These are phyloP conservation scores for Pythium aquatile DNA, from an alignment of 352 stramenopile species.

Conservation along the genomic window DNA sequence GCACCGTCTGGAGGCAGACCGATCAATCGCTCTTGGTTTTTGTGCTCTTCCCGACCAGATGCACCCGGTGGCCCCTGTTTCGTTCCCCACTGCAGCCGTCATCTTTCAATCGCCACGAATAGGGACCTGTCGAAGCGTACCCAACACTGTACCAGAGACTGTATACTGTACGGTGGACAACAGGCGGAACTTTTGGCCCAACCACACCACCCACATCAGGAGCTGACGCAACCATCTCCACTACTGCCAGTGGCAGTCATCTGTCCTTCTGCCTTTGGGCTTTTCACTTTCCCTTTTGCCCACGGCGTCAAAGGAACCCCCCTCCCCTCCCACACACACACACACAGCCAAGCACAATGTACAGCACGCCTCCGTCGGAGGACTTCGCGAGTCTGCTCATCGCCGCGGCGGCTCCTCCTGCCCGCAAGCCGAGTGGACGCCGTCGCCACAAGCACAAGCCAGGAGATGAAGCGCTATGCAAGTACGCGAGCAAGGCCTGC, in stretches of 20 bases:
- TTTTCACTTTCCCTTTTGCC: neutral
- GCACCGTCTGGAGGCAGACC: neutral
- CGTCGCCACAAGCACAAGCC: conserved; percentile 21
- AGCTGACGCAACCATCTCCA: neutral
- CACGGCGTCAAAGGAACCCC: neutral
- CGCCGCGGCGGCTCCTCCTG: conserved; percentile 1
- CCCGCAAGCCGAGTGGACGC: conserved; percentile 27
- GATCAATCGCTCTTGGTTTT: neutral
- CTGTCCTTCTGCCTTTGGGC: neutral
- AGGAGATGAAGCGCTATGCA: conserved; percentile 46
- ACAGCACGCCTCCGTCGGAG: neutral
- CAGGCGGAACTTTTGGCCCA: neutral
- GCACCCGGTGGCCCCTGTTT: neutral
- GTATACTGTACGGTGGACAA: neutral
- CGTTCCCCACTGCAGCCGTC: neutral
- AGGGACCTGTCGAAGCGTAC: neutral
- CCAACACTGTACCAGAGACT: neutral
- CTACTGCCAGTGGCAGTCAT: neutral
- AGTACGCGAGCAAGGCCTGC: conserved; percentile 75
- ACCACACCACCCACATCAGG: neutral
- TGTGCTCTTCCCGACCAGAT: conserved; percentile 1
- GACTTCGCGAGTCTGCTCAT: neutral
- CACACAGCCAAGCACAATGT: neutral
- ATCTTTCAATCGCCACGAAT: neutral
- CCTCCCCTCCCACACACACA: no score